Conservation (phyloP, 441 rosid genomes). For the Populus tomentosa region DNA sequence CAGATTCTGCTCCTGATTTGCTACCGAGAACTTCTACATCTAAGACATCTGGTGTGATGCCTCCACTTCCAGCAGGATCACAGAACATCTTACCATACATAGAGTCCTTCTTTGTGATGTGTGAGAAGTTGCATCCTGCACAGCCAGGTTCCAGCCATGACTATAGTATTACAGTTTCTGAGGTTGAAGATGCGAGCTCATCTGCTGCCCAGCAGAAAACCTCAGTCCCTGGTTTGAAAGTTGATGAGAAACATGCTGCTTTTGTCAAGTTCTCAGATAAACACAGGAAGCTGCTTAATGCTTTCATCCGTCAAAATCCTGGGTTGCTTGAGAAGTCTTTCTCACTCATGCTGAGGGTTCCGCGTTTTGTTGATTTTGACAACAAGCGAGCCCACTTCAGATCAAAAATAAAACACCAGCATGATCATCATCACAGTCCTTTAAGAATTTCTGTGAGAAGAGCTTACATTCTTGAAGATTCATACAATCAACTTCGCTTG, state of each 20-base stretch:
- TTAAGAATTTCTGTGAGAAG: constrained; percentile 90
- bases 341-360: constrained; percentile 90
- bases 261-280: constrained; percentile 88
- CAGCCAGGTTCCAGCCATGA: constrained; percentile 68
- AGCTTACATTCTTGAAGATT: constrained; percentile 95
- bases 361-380: constrained; percentile 93
- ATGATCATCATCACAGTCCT: constrained; percentile 88
- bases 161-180: constrained; percentile 46
- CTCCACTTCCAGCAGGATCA: constrained; percentile 92
- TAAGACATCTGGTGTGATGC: constrained; percentile 53
- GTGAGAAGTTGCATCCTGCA: constrained; percentile 81
- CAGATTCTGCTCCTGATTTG: constrained; percentile 56
- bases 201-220: constrained; percentile 50
- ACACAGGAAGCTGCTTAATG: constrained; percentile 87
- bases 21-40: constrained; percentile 42
- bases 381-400: constrained; percentile 88
- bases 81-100: constrained; percentile 91
- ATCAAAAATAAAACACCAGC: constrained; percentile 92
- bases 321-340: constrained; percentile 93
- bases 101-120: constrained; percentile 86
- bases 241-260: constrained; percentile 76
- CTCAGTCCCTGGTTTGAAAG: constrained; percentile 44
- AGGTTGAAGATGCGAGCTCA: constrained; percentile 58
- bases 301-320: constrained; percentile 91
- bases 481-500: constrained; percentile 92